Conservation (phyloP, 208 protist genomes). For the Leishmania braziliensis region DNA sequence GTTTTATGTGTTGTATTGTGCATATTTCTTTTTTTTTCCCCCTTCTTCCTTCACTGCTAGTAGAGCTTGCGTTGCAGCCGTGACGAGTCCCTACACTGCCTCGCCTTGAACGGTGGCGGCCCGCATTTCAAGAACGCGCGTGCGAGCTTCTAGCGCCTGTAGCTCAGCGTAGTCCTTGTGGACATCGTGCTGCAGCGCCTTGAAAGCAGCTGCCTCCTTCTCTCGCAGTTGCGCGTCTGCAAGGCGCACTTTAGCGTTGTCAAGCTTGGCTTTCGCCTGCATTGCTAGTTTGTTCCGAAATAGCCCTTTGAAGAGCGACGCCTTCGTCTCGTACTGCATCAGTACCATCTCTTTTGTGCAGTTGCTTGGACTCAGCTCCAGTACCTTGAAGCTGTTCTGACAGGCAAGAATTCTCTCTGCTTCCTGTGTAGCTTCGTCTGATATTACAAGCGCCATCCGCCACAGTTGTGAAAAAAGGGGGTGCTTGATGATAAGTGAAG, state of each 20-base stretch:
- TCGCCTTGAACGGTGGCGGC: constrained; percentile 36
- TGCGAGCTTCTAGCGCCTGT: constrained; percentile 54
- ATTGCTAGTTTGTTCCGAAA: constrained; percentile 81
- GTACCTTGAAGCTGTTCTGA: constrained; percentile 76
- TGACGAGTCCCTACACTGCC: constrained; percentile 1
- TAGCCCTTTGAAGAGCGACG: constrained; percentile 54
- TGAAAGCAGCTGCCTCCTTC: constrained; percentile 55
- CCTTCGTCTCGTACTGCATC: constrained; percentile 67
- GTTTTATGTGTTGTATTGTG: neutral
- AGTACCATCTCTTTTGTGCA: constrained; percentile 53
- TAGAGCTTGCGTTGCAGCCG: neutral
- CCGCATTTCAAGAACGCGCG: constrained; percentile 62
- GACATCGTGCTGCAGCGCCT: constrained; percentile 30
- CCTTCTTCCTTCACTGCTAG: neutral
- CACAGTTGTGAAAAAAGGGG: no score
- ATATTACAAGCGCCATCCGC: constrained; percentile 73
- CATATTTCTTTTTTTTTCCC: neutral
- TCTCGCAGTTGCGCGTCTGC: constrained; percentile 61
- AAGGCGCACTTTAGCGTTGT: constrained; percentile 79
- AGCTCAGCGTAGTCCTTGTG: constrained; percentile 51
- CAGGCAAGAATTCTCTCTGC: constrained; percentile 73
- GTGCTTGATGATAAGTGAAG: neutral
- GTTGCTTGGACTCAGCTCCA: constrained; percentile 58
- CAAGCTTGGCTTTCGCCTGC: constrained; percentile 76
- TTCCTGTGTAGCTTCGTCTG: constrained; percentile 61